Evolutionary conservation across 108 stramenopile genomes (phyloP).

Genomic region (Cyclotella atomus): DNA sequence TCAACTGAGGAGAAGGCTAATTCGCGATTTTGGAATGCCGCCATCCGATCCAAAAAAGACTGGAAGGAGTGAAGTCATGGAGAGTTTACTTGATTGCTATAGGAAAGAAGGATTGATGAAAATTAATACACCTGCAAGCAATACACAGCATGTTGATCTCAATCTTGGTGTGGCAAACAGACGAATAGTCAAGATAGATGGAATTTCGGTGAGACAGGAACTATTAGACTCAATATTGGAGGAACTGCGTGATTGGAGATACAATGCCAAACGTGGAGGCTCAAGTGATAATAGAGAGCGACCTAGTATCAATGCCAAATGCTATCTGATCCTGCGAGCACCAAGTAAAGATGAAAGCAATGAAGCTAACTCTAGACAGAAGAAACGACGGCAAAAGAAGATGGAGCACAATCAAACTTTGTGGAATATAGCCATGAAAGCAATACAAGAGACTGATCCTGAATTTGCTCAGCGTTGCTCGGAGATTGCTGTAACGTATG

Average conservation of each 20-base stretch:
- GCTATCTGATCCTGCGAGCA: conserved; percentile 40
- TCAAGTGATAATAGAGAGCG: conserved; percentile 23
- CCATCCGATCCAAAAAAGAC: conserved; percentile 19
- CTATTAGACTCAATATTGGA: conserved; percentile 20
- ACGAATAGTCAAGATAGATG: conserved; percentile 13
- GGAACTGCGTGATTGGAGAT: conserved; percentile 29
- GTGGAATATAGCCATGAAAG: conserved; percentile 42
- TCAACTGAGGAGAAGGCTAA: conserved; percentile 29
- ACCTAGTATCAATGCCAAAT: conserved; percentile 34
- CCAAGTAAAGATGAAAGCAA: conserved; percentile 9
- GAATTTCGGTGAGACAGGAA: conserved; percentile 26
- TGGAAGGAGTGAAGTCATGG: conserved; percentile 37
- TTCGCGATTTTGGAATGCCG: conserved; percentile 35
- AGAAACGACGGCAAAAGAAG: conserved; percentile 27
- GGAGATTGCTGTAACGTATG: conserved; percentile 52
- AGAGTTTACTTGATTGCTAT: conserved; percentile 26
- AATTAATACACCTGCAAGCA: not conserved
- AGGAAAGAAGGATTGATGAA: conserved; percentile 15
- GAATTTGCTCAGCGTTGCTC: conserved; percentile 43
- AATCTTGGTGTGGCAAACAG: conserved; percentile 23
- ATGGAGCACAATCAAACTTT: conserved; percentile 23
- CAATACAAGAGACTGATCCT: conserved; percentile 38
- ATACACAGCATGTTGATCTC: not conserved
- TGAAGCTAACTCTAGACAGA: conserved; percentile 13
- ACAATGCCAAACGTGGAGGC: conserved; percentile 17